These are phyloP conservation scores for Aspergillus sp. DNA, from an alignment of 2,329 filamentous ascomycete species.

Conservation along the genomic window DNA sequence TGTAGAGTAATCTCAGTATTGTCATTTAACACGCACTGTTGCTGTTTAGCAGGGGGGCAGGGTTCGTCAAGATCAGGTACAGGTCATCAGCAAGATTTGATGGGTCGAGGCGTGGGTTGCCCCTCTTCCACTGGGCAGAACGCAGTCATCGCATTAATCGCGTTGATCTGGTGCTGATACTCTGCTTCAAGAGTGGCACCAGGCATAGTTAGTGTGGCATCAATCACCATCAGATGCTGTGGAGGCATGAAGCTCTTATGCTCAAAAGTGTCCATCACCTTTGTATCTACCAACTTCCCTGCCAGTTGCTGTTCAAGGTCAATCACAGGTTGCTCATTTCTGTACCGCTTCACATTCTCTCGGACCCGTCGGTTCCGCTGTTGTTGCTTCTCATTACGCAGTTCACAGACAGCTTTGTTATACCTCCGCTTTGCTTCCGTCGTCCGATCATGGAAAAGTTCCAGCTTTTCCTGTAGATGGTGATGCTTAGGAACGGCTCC, in stretches of 20 bases:
- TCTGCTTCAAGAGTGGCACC: slow-evolving; percentile 16
- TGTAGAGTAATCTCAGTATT: slow-evolving; percentile 6
- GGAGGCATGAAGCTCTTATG: slow-evolving; percentile 14
- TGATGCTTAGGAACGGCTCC: no score
- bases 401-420: slow-evolving; percentile 7
- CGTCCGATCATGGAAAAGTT: not conserved
- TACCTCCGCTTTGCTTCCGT: slow-evolving; percentile 7
- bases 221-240: slow-evolving; percentile 17
- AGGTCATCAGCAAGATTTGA: slow-evolving; percentile 5
- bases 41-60: slow-evolving; percentile 9
- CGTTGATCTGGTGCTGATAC: slow-evolving; percentile 15
- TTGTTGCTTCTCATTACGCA: slow-evolving; percentile 14
- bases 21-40: slow-evolving; percentile 4
- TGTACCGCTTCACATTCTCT: slow-evolving; percentile 6
- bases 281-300: slow-evolving; percentile 16
- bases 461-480: not conserved
- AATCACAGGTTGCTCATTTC: slow-evolving; percentile 20
- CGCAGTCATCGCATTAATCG: slow-evolving; percentile 18
- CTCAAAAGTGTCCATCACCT: slow-evolving; percentile 17
- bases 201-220: slow-evolving; percentile 17
- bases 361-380: slow-evolving; percentile 9
- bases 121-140: slow-evolving; percentile 21
- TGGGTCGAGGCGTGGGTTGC: slow-evolving; percentile 8
- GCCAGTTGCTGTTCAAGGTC: slow-evolving; percentile 16
- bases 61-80: slow-evolving; percentile 2